Evolutionary conservation across 495 filamentous ascomycete genomes (phyloP).

Genomic region (Penicillium desertorum): DNA sequence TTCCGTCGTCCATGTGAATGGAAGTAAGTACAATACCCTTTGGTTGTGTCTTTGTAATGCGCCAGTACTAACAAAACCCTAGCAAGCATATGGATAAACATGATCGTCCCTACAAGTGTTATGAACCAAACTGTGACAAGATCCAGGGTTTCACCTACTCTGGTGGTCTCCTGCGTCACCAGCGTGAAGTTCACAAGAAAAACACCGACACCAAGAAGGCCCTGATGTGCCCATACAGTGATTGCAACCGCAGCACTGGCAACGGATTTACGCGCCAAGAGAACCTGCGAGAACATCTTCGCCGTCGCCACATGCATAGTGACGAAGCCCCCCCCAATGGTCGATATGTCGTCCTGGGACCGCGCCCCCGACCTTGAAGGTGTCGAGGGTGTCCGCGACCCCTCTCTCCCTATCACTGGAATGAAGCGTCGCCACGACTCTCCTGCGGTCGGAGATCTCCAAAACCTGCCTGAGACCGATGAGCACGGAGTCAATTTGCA

Average conservation of each 20-base stretch:
- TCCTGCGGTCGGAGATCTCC: slow-evolving; percentile 35
- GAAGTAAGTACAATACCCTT: slow-evolving; percentile 61
- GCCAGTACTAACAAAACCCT: slow-evolving; percentile 22
- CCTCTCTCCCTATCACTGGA: slow-evolving; percentile 27
- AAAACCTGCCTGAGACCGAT: slow-evolving; percentile 34
- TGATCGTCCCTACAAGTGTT: slow-evolving; percentile 84
- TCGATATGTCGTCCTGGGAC: slow-evolving; percentile 32
- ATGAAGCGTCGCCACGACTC: slow-evolving; percentile 50
- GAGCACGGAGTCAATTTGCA: slow-evolving; percentile 51
- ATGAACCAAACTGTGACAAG: slow-evolving; percentile 74
- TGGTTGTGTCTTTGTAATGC: neutral
- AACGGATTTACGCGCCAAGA: slow-evolving; percentile 83
- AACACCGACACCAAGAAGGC: slow-evolving; percentile 80
- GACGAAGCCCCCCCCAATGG: slow-evolving; percentile 43
- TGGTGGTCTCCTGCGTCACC: slow-evolving; percentile 81
- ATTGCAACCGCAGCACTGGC: slow-evolving; percentile 84
- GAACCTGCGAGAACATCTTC: slow-evolving; percentile 87
- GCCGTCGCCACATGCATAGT: slow-evolving; percentile 70
- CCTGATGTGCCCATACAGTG: slow-evolving; percentile 75
- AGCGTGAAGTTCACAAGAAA: slow-evolving; percentile 87
- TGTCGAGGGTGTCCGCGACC: slow-evolving; percentile 20
- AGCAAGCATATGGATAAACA: slow-evolving; percentile 99
- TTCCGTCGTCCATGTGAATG: slow-evolving; percentile 89
- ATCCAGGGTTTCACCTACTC: slow-evolving; percentile 92
- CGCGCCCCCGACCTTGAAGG: slow-evolving; percentile 26